Conservation (phyloP, 176 grass and related monocot genomes). For the Microstegium vimineum region DNA sequence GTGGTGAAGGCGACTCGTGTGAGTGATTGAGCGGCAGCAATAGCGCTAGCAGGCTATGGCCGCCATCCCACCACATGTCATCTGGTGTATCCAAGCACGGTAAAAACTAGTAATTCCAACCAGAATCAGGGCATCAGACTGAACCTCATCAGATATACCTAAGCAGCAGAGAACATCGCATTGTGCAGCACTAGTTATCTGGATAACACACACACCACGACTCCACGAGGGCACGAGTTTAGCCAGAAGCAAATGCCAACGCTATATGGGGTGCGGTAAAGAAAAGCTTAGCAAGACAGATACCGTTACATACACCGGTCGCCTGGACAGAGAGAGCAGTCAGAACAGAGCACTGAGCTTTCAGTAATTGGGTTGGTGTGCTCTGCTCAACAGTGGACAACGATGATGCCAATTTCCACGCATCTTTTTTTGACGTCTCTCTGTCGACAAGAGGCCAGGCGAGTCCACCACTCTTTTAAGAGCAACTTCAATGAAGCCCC, state of each 20-base stretch:
- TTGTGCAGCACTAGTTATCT: background rate
- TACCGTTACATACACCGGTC: background rate
- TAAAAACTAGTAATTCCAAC: background rate
- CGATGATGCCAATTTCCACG: background rate
- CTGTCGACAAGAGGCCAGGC: background rate
- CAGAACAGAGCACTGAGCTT: constrained; percentile 19
- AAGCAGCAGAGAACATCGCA: constrained; percentile 8
- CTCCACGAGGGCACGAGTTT: no score
- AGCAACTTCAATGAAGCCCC: no score
- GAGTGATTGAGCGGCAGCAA: background rate
- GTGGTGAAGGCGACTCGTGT: background rate
- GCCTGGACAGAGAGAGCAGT: background rate
- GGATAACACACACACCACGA: no score
- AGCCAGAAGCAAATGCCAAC: background rate
- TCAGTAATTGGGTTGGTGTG: constrained; percentile 6
- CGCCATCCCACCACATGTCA: background rate
- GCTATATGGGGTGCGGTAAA: background rate
- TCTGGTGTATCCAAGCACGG: background rate
- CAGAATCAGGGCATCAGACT: no score
- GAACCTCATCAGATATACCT: background rate
- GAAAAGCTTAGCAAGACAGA: background rate
- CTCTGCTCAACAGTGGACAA: constrained; percentile 8
- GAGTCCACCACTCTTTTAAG: background rate
- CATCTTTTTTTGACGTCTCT: constrained; percentile 26
- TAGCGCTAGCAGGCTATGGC: no score